Evolutionary conservation across 2,329 filamentous ascomycete genomes (phyloP).

Genomic region (Fusarium pseudonygamai): DNA sequence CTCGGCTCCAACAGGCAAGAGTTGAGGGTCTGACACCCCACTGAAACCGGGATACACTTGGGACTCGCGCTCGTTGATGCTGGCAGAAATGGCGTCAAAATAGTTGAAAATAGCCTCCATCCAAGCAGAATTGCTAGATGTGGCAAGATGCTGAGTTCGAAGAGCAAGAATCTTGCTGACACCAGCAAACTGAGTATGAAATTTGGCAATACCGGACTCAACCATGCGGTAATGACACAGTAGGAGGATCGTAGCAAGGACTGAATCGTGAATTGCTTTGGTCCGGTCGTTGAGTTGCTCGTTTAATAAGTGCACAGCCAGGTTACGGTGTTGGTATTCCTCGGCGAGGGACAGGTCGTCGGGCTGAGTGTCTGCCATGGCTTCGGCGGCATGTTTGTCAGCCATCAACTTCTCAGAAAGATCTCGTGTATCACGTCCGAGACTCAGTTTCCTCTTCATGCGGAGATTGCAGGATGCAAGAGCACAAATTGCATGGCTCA

Average conservation of each 20-base stretch:
- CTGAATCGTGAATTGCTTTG: conserved; percentile 83
- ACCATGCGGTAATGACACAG: conserved; percentile 94
- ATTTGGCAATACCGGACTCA: conserved; percentile 91
- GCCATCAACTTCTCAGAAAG: conserved; percentile 58
- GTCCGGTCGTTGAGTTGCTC: conserved; percentile 80
- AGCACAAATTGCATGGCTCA: conserved; percentile 94
- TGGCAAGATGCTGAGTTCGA: conserved; percentile 61
- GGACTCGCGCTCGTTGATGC: conserved; percentile 89
- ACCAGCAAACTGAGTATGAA: conserved; percentile 91
- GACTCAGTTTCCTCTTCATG: conserved; percentile 78
- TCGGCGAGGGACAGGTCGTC: conserved; percentile 78
- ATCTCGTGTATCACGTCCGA: conserved; percentile 66
- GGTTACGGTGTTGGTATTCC: conserved; percentile 80
- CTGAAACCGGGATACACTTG: conserved; percentile 77
- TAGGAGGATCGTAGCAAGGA: conserved; percentile 85
- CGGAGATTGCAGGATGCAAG: conserved; percentile 89
- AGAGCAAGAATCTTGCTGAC: conserved; percentile 89
- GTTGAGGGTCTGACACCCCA: conserved; percentile 60
- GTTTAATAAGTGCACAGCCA: conserved; percentile 85
- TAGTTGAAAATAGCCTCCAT: conserved; percentile 94
- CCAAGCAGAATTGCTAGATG: conserved; percentile 79
- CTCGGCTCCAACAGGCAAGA: conserved; percentile 72
- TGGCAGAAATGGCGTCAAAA: conserved; percentile 92
- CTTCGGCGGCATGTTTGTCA: conserved; percentile 57
- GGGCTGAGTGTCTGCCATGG: conserved; percentile 57